Evolutionary conservation across 768 basidiomycete genomes (phyloP), one percentile per base, ranked within the genome.

Genomic region (Rhizopogon vulgaris): DNA sequence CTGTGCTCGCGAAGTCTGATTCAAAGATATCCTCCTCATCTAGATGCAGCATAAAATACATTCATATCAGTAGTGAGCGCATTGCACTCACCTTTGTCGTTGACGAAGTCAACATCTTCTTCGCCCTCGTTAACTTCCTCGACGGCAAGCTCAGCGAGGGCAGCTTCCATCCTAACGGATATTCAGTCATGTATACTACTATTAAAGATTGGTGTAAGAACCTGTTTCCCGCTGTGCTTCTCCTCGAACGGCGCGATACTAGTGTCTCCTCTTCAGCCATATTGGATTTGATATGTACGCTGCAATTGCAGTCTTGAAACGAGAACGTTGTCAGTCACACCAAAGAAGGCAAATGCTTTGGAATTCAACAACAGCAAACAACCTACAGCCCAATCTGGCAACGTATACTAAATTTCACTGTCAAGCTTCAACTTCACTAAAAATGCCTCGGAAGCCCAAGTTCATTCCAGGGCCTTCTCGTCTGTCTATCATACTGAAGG

Each of bases 1-100:
- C 90, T 0, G 90, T 92, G 57, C 85, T 88, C 56, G 83, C 87
- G 60, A 94, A 93, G 64, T 93, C 90, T 9, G 86, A 88, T 57
- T 78, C 89, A 53, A 90, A 89, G 7, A 85, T 64, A 60, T 92
- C 90, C 57, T 87, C 83, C 64, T 94, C 90, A 48, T 88, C 90
- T 90, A 60, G 42, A 43, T 17, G 49, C 3, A 48, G 37, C 47
- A 14, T 36, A 12, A 17, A 24, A n/a, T 25, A 46, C 6, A 38
- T 5, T 17, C 25, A 18, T 3, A 22, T 39, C 2, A 22, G 34
- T 32, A 14, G 15, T 6, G 4, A 30, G 9, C 4, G 9, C 6
- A 42, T 18, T 9, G 0, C 1, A 27, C 58, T 34, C 53, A 84
- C 89, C 87, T 63, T 81, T 85, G 18, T 78, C 78, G 34, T 81